phyloP scores from a whole-genome alignment of 2,329 filamentous ascomycete genomes.

The Sporothrix protearum region DNA sequence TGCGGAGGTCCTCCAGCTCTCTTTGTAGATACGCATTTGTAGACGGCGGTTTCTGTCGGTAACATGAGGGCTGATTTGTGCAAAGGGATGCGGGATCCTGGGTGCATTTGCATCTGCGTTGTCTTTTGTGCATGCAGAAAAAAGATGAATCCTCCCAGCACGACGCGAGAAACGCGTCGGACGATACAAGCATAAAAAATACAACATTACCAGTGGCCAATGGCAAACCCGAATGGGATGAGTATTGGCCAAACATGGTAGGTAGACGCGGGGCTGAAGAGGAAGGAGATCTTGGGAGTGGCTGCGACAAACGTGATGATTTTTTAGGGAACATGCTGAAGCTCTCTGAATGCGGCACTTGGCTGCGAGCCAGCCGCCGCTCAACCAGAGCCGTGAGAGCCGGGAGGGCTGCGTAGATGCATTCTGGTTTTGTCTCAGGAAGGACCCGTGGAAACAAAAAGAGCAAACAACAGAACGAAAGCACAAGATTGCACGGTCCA shows the following conservation, averaged over 20 bases:
- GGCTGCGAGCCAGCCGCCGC: constrained; percentile 11
- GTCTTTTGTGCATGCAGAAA: neutral
- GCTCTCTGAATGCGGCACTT: constrained; percentile 5
- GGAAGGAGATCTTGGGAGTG: neutral
- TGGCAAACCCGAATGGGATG: neutral
- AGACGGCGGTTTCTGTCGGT: neutral
- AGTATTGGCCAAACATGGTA: neutral
- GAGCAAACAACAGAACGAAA: neutral
- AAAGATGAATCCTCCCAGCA: too few relatives aligned
- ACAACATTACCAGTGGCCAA: neutral
- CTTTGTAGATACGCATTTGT: neutral
- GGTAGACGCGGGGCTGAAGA: neutral
- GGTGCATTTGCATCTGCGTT: neutral
- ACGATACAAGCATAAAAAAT: neutral
- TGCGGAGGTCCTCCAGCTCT: neutral
- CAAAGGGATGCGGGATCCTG: neutral
- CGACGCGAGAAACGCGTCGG: constrained; percentile 2
- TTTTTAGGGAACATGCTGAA: neutral
- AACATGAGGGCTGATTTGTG: too few relatives aligned
- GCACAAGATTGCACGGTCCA: neutral
- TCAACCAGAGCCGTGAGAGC: neutral
- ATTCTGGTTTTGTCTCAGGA: neutral
- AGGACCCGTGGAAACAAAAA: neutral
- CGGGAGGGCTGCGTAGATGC: neutral
- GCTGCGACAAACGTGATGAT: constrained; percentile 7